Base-by-base conservation (phyloP, 257 asterid species). In the Cordia subcordata region DNA sequence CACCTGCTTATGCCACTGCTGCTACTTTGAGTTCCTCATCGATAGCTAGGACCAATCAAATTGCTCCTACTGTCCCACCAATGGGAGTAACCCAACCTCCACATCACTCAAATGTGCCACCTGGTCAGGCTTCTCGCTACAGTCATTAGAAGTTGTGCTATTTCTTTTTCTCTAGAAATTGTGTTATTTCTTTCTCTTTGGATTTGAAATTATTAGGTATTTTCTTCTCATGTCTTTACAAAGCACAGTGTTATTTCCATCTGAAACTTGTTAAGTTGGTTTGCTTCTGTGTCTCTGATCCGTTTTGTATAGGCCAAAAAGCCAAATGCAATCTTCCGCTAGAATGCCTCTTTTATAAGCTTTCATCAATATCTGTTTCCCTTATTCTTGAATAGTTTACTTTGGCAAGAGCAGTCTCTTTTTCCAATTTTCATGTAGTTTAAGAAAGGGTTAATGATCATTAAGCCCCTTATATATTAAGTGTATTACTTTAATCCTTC, bases 101-200 rank as follows among this genome's bases (percentile, higher is more conserved):
- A 55, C 72, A 77, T 44, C 89, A 63, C 63, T 59, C 72, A 23
- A 75, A 59, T 63, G 22, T 40, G 60, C 53, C 18, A 19, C 82
- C 79, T 42, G 65, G 69, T 52, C 87, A 59, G 32, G 70, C 81
- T 57, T 76, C 74, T 37, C 72, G 74, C 54, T 68, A 75, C 50
- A 79, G 79, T 50, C 57, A 17, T 72, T 76, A 5, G 74, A 75
- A 76, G 47, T 23, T 60, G 63, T 19, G 54, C 56, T 17, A 42
- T 55, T 63, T 27, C 11, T 10, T 22, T 53, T 20, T 27, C n/a
- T n/a, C n/a, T n/a, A 5, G 74, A 75, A 76, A 40, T 23, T 60
- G 63, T 19, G 54, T 59, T 17, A 42, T 55, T 63, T 27, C 11
- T 10, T 22, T 53, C 35, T 27, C 35, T 27, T 27, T 27, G 35